These are phyloP conservation scores for Lasiodiplodia citricola DNA, from an alignment of 2,329 filamentous ascomycete species.

Conservation along the genomic window DNA sequence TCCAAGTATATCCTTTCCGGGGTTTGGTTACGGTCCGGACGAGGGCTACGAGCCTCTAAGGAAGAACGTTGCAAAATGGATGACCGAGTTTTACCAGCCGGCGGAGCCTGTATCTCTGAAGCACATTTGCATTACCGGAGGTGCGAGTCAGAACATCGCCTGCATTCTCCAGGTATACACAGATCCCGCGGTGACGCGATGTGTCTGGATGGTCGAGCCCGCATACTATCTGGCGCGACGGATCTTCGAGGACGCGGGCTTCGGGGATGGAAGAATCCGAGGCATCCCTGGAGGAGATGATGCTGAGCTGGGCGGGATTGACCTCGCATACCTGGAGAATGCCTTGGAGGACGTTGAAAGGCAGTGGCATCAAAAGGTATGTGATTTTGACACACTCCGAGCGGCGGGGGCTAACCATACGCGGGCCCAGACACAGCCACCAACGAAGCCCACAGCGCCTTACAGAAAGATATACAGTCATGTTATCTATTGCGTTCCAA, in stretches of 20 bases:
- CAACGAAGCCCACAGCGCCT: not conserved
- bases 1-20: slow-evolving; percentile 63
- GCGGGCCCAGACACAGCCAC: slow-evolving; percentile 42
- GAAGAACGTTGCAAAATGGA: slow-evolving; percentile 71
- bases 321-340: slow-evolving; percentile 65
- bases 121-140: slow-evolving; percentile 69
- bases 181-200: slow-evolving; percentile 74
- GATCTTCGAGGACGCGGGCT: slow-evolving; percentile 73
- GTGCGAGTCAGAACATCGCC: slow-evolving; percentile 81
- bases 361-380: slow-evolving; percentile 34
- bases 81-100: slow-evolving; percentile 65
- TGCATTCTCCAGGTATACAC: slow-evolving; percentile 80
- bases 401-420: no score
- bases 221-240: slow-evolving; percentile 81
- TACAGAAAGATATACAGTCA: slow-evolving; percentile 80
- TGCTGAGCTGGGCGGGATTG: slow-evolving; percentile 60
- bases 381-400: slow-evolving; percentile 16
- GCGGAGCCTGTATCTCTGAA: not conserved
- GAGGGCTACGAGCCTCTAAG: slow-evolving; percentile 74
- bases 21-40: slow-evolving; percentile 79
- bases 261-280: slow-evolving; percentile 67
- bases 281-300: slow-evolving; percentile 78
- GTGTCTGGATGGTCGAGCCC: slow-evolving; percentile 81
- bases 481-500: slow-evolving; percentile 85
- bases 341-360: slow-evolving; percentile 60